Conservation (phyloP, 345 rosid species). For the Kandelia obovata region DNA sequence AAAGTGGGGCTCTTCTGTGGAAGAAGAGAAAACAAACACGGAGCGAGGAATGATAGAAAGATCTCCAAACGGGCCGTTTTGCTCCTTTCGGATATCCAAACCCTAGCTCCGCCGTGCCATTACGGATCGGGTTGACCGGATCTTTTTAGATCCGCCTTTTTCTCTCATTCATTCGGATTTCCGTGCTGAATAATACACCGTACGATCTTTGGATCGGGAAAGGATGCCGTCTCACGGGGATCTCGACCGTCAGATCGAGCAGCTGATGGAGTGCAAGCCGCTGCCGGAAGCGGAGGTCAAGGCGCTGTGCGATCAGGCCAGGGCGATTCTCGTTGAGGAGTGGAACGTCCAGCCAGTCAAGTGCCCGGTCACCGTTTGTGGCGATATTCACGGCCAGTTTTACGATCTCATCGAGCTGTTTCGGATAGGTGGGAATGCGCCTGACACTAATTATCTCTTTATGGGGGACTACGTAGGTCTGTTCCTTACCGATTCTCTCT, state of each 20-base stretch:
- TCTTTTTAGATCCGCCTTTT: neutral
- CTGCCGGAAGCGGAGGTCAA: constrained; percentile 82
- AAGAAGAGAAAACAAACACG: neutral
- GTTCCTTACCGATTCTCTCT: constrained; percentile 19
- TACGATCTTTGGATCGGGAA: constrained; percentile 12
- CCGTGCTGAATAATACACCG: neutral
- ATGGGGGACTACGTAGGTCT: constrained; percentile 99
- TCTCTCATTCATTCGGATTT: neutral
- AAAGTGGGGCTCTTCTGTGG: neutral
- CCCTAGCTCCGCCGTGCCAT: constrained; percentile 3
- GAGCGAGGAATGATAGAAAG: constrained; percentile 33
- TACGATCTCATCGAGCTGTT: constrained; percentile 96
- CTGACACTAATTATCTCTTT: constrained; percentile 95
- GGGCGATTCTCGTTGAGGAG: constrained; percentile 93
- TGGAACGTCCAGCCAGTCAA: constrained; percentile 99
- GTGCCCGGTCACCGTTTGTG: constrained; percentile 98
- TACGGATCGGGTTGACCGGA: neutral
- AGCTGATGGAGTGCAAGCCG: constrained; percentile 96
- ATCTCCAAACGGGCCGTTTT: constrained; percentile 24
- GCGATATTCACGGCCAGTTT: constrained; percentile 99
- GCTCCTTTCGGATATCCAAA: neutral
- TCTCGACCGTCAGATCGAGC: constrained; percentile 98
- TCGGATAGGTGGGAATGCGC: constrained; percentile 90
- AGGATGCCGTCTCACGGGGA: constrained; percentile 89
- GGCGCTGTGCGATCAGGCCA: constrained; percentile 93